phyloP scores from a whole-genome alignment of 1,284 basidiomycete genomes.

The Pholiota adiposa region DNA sequence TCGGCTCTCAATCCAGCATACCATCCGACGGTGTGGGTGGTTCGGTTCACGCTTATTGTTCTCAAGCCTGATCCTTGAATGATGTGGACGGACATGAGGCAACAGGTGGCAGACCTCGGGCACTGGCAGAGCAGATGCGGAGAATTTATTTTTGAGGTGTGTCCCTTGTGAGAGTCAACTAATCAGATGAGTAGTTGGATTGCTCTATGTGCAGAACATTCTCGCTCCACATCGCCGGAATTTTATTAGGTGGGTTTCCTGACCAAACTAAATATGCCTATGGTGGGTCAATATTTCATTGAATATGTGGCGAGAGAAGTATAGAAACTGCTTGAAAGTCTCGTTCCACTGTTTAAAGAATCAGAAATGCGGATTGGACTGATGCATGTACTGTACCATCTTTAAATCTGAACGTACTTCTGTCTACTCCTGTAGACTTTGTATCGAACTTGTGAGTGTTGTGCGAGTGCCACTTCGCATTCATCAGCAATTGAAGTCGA shows the following conservation, averaged over 20 bases:
- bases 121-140: neutral
- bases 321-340: too few relatives aligned
- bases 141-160: neutral
- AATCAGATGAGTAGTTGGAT: neutral
- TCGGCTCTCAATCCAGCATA: slow-evolving; percentile 3
- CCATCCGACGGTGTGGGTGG: neutral
- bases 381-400: too few relatives aligned
- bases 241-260: neutral
- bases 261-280: neutral
- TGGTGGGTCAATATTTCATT: too few relatives aligned
- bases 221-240: neutral
- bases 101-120: neutral
- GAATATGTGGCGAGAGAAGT: too few relatives aligned
- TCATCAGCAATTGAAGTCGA: neutral
- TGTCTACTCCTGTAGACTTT: too few relatives aligned
- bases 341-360: too few relatives aligned
- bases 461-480: too few relatives aligned
- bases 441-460: too few relatives aligned
- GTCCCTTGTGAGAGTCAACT: slow-evolving; percentile 10
- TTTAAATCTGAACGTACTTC: too few relatives aligned
- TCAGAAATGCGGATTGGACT: too few relatives aligned
- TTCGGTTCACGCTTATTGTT: slow-evolving; percentile 23
- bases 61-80: slow-evolving; percentile 10
- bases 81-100: slow-evolving; percentile 18
- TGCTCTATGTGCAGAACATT: neutral